Evolutionary conservation across 805 yeast genomes (phyloP).

Genomic region (Kluyveromyces aestuarii): DNA sequence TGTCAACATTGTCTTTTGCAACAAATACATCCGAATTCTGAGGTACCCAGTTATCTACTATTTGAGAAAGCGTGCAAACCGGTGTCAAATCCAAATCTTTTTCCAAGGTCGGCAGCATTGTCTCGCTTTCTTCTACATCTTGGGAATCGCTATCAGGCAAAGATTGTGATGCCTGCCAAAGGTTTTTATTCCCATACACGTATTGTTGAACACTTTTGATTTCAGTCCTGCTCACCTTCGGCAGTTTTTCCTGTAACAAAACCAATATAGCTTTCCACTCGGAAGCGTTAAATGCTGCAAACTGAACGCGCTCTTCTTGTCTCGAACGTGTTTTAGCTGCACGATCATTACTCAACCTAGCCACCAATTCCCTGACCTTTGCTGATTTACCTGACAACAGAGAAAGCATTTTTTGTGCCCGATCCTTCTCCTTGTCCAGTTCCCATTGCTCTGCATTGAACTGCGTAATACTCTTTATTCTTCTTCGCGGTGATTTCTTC

Average conservation of each 20-base stretch:
- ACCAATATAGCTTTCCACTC: slow-evolving; percentile 22
- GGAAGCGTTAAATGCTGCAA: slow-evolving; percentile 20
- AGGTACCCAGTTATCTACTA: background rate
- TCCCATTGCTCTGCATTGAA: slow-evolving; percentile 7
- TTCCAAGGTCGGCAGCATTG: background rate
- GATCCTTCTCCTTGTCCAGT: background rate
- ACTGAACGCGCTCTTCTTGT: background rate
- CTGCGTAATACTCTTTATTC: slow-evolving; percentile 9
- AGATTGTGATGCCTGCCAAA: slow-evolving; percentile 8
- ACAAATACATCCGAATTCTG: background rate
- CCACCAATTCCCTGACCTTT: slow-evolving; percentile 19
- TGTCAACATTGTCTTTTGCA: background rate
- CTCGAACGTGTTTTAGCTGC: background rate
- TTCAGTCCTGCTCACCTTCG: slow-evolving; percentile 14
- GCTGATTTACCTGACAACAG: slow-evolving; percentile 26
- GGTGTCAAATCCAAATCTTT: background rate
- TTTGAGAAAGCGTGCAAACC: slow-evolving; percentile 1
- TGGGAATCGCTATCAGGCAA: slow-evolving; percentile 5
- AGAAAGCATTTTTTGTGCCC: slow-evolving; percentile 6
- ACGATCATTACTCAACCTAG: background rate
- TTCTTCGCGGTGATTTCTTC: slow-evolving; percentile 1
- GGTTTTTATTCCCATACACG: slow-evolving; percentile 16
- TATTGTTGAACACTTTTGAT: slow-evolving; percentile 15
- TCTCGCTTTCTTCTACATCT: slow-evolving; percentile 1
- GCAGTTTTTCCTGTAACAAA: slow-evolving; percentile 14